These are phyloP conservation scores for Scytalidium sp. DNA, from an alignment of 2,329 filamentous ascomycete species.

Conservation along the genomic window DNA sequence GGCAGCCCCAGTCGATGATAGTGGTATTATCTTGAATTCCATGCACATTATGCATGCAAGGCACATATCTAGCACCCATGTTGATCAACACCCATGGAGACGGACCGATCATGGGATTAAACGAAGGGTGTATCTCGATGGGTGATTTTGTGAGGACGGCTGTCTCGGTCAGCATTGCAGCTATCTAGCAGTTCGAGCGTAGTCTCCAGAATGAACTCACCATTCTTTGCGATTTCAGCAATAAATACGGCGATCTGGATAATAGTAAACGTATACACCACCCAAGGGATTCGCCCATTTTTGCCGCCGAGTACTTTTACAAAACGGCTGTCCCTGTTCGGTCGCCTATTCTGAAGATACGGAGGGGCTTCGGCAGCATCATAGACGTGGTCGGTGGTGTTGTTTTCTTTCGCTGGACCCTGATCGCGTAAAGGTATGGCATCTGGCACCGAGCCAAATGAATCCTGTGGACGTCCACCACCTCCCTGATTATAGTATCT, in stretches of 20 bases:
- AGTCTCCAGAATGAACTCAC: conserved; percentile 43
- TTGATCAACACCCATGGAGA: conserved; percentile 89
- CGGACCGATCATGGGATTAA: conserved; percentile 97
- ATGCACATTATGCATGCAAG: conserved; percentile 87
- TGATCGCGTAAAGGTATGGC: conserved; percentile 58
- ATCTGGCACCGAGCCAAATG: conserved; percentile 37
- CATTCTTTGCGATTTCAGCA: conserved; percentile 80
- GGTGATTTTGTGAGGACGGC: conserved; percentile 70
- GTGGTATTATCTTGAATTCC: conserved; percentile 54
- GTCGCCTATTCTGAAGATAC: conserved; percentile 23
- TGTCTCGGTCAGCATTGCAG: conserved; percentile 30
- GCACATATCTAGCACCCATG: conserved; percentile 89
- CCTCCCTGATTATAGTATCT: conserved; percentile 50
- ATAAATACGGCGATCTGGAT: conserved; percentile 85
- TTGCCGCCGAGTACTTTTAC: conserved; percentile 50
- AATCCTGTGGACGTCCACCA: conserved; percentile 33
- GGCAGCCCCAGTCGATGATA: conserved; percentile 70
- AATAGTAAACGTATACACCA: conserved; percentile 76
- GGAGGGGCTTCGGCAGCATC: conserved; percentile 42
- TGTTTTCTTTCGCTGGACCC: conserved; percentile 22
- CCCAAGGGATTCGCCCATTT: conserved; percentile 59
- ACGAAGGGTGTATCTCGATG: conserved; percentile 60
- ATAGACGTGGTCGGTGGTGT: conserved; percentile 58
- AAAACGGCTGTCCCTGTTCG: conserved; percentile 47
- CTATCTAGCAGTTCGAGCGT: neutral